Conservation (phyloP, 2,329 filamentous ascomycete species). For the Colletotrichum sp. region DNA sequence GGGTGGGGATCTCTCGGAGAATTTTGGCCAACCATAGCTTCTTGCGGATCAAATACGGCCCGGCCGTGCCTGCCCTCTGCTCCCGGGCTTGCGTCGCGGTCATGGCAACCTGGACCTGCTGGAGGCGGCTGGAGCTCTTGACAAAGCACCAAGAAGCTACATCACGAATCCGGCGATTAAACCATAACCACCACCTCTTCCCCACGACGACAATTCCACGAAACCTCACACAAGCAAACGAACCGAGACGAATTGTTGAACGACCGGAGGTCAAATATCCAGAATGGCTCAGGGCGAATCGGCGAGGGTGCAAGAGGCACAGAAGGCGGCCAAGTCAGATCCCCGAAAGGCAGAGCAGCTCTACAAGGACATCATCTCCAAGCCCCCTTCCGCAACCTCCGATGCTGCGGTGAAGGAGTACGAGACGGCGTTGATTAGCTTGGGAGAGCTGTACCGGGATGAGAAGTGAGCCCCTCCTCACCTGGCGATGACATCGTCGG, state of each 20-base stretch:
- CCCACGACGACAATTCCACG: slow-evolving; percentile 8
- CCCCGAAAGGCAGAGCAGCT: slow-evolving; percentile 83
- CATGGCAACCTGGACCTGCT: slow-evolving; percentile 20
- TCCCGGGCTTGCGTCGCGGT: slow-evolving; percentile 15
- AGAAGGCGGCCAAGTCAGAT: slow-evolving; percentile 81
- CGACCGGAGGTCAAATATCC: neutral
- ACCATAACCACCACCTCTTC: neutral
- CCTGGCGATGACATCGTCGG: slow-evolving; percentile 29
- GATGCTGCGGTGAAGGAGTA: slow-evolving; percentile 92
- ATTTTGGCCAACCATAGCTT: slow-evolving; percentile 9
- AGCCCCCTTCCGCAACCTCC: slow-evolving; percentile 79
- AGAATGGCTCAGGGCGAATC: slow-evolving; percentile 64
- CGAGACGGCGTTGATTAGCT: slow-evolving; percentile 83
- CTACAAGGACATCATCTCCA: slow-evolving; percentile 89
- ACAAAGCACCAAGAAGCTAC: slow-evolving; percentile 13
- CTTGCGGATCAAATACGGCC: slow-evolving; percentile 10
- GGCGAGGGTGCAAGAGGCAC: slow-evolving; percentile 82
- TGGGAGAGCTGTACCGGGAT: slow-evolving; percentile 93
- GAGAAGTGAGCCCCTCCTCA: slow-evolving; percentile 65
- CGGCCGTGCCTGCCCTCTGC: slow-evolving; percentile 1
- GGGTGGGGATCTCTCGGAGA: slow-evolving; percentile 15
- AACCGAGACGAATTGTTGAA: neutral
- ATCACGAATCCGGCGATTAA: slow-evolving; percentile 18
- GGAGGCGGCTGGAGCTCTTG: slow-evolving; percentile 20
- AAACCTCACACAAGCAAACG: neutral